Percentiles rank a stretch among this genome's conserved stretches.
Evolutionary conservation across 352 stramenopile genomes (phyloP).

Genomic region (Phytophthora macrochlamydospora): DNA sequence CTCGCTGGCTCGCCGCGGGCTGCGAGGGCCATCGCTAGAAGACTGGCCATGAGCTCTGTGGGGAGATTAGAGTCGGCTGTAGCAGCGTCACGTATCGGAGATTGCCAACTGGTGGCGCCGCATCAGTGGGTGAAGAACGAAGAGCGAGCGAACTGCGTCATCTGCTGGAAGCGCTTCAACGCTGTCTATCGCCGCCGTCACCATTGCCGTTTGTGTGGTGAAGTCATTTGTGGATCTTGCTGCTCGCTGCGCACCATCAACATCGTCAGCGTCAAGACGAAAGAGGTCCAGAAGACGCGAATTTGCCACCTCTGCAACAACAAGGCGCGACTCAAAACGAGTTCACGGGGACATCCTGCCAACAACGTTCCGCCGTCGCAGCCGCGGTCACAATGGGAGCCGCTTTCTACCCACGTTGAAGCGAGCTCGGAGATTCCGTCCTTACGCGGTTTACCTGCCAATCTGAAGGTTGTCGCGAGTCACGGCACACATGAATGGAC

Average conservation of each 20-base stretch:
- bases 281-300: constrained; percentile 55
- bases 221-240: constrained; percentile 66
- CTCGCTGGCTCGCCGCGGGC: constrained; percentile 32
- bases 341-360: constrained; percentile 34
- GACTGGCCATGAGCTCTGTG: constrained; percentile 54
- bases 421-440: constrained; percentile 15
- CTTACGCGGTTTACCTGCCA: constrained; percentile 11
- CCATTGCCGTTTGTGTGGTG: constrained; percentile 70
- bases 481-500: constrained; percentile 13
- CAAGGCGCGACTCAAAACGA: constrained; percentile 41
- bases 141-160: constrained; percentile 54
- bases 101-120: constrained; percentile 44
- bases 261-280: constrained; percentile 32
- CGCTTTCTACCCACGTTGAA: constrained; percentile 14
- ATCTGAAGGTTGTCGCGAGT: constrained; percentile 18
- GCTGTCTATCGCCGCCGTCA: constrained; percentile 58
- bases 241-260: constrained; percentile 51
- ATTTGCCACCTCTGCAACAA: constrained; percentile 78
- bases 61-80: constrained; percentile 54
- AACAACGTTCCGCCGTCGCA: constrained; percentile 30
- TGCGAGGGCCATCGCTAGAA: constrained; percentile 45
- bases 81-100: constrained; percentile 48
- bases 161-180: constrained; percentile 75
- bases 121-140: constrained; percentile 74
- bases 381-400: constrained; percentile 28